These are phyloP conservation scores for Trichosanthes truncata DNA, from an alignment of 306 rosid species.

Conservation along the genomic window DNA sequence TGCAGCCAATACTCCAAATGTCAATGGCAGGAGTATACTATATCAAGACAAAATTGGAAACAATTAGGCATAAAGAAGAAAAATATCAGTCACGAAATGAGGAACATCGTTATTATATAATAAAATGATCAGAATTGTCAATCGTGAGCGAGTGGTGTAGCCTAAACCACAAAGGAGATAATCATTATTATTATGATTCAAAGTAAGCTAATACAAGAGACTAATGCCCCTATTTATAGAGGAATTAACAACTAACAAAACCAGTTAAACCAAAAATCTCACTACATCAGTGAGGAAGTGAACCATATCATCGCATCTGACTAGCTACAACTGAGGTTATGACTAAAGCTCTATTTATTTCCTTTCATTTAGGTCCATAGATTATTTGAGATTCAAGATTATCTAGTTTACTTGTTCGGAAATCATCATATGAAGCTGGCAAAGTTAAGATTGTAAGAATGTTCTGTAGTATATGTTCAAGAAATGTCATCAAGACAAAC, in stretches of 20 bases:
- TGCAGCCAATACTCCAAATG: constrained; percentile 96
- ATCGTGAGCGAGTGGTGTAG: background rate
- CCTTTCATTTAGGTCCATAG: background rate
- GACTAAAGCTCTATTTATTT: background rate
- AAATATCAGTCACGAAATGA: background rate
- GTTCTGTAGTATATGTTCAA: background rate
- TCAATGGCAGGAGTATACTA: constrained; percentile 99
- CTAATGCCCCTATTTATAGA: background rate
- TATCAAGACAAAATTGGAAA: background rate
- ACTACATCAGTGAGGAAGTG: background rate
- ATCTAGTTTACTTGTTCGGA: background rate
- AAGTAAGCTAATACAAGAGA: background rate
- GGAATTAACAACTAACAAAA: background rate
- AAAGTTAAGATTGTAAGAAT: background rate
- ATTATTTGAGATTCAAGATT: background rate
- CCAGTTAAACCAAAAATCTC: background rate
- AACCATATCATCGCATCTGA: background rate
- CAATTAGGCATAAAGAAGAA: background rate
- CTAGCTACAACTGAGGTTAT: background rate
- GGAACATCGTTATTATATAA: background rate
- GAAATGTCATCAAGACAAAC: constrained; percentile 29
- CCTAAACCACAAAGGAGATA: background rate
- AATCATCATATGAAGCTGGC: background rate
- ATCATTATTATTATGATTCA: background rate
- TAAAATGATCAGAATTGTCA: background rate